These are phyloP conservation scores for Tausonia pullulans DNA, from an alignment of 1,284 basidiomycete species.

Conservation along the genomic window DNA sequence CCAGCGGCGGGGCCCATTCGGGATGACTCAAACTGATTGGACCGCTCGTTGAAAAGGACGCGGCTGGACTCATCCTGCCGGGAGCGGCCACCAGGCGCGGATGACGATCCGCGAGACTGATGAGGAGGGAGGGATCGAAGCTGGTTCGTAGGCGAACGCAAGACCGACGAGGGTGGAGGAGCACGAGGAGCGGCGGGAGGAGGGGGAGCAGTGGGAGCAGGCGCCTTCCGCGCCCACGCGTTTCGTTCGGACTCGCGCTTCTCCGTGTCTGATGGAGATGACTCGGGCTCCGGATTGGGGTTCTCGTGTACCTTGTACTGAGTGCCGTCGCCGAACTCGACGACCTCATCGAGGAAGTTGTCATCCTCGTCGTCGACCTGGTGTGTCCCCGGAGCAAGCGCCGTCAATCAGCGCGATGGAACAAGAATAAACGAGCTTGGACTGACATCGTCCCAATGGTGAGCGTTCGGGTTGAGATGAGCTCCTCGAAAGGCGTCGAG, in stretches of 20 bases:
- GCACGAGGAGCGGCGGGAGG: conserved; percentile 39
- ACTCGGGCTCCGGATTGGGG: conserved; percentile 18
- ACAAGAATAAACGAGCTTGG: conserved; percentile 1
- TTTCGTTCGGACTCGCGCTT: no score
- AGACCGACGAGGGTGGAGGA: conserved; percentile 22
- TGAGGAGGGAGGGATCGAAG: conserved; percentile 24
- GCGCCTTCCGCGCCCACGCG: conserved; percentile 49
- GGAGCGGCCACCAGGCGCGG: no score
- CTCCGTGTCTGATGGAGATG: no score
- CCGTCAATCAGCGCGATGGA: conserved; percentile 8
- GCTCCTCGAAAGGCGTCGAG: conserved; percentile 81
- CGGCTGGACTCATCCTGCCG: conserved; percentile 26
- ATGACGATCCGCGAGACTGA: conserved; percentile 10
- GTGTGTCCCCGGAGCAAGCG: conserved; percentile 12
- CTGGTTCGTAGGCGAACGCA: not conserved
- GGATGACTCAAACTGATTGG: conserved; percentile 62
- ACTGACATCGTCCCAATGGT: conserved; percentile 91
- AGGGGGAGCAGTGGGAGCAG: not conserved
- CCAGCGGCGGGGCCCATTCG: conserved; percentile 24
- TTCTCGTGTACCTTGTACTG: conserved; percentile 50
- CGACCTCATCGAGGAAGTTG: conserved; percentile 73
- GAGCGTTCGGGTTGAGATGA: conserved; percentile 79
- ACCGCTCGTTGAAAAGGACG: conserved; percentile 80
- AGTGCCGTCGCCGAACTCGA: conserved; percentile 84
- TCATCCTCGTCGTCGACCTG: conserved; percentile 84